These are phyloP conservation scores for Lodderomyces jiufengensis DNA, from an alignment of 1,139 yeast species.

Conservation along the genomic window DNA sequence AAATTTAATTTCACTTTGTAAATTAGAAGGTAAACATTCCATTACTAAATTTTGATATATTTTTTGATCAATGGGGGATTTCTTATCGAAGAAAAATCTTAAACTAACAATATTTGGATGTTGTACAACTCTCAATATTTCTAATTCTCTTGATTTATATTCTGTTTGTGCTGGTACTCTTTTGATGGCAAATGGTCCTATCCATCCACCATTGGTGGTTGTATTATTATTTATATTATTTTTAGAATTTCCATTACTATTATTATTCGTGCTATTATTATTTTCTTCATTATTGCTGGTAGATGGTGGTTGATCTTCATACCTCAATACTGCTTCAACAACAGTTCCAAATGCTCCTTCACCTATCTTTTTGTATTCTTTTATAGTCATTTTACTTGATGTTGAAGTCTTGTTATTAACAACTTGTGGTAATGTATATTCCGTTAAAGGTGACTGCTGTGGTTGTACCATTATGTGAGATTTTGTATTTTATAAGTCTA, in stretches of 20 bases:
- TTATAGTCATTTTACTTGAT: slow-evolving; percentile 60
- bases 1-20: slow-evolving; percentile 69
- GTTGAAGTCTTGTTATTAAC: slow-evolving; percentile 54
- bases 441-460: slow-evolving; percentile 9
- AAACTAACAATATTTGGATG: slow-evolving; percentile 76
- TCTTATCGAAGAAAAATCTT: slow-evolving; percentile 65
- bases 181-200: slow-evolving; percentile 80
- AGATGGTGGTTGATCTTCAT: slow-evolving; percentile 18
- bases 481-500: not conserved
- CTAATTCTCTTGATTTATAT: slow-evolving; percentile 75
- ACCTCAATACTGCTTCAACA: slow-evolving; percentile 60
- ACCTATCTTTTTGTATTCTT: slow-evolving; percentile 71
- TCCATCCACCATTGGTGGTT: slow-evolving; percentile 36
- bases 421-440: slow-evolving; percentile 40
- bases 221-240: slow-evolving; percentile 9
- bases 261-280: not conserved
- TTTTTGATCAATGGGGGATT: slow-evolving; percentile 55
- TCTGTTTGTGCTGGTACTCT: slow-evolving; percentile 84
- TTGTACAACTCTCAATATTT: slow-evolving; percentile 65
- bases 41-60: slow-evolving; percentile 75
- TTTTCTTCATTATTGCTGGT: not conserved
- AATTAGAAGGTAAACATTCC: slow-evolving; percentile 81
- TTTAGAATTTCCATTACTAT: not conserved
- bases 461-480: slow-evolving; percentile 13
- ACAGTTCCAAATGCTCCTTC: slow-evolving; percentile 87